Base-by-base conservation (phyloP, 768 basidiomycete species). In the Psilocybe azurescens region DNA sequence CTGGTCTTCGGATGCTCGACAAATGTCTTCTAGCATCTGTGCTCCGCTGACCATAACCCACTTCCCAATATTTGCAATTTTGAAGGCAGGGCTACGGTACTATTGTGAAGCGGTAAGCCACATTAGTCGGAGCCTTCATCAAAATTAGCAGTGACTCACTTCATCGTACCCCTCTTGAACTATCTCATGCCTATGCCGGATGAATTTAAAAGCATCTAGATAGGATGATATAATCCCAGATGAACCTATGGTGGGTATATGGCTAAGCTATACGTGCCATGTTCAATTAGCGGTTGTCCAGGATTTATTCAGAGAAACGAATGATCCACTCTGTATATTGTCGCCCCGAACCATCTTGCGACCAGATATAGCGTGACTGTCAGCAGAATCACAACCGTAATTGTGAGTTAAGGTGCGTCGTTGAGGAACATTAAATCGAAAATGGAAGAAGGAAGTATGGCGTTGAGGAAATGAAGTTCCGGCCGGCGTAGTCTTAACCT, bases 1-100 rank as follows among this genome's bases (percentile, higher is more conserved):
- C n/a, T 62, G 51, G 44, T 62, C 61, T 29, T 47, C 50, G 32
- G 39, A 47, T 13, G 61, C 61, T 38, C 56, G 49, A 20, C 61
- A 49, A 28, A 62, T 58, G 24, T 62, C 61, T 36, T 62, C 61
- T 33, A 62, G 18, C 61, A 62, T 62, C 18, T 62, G 50, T 36
- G 56, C 51, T 11, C 61, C 61, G 32, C 61, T 62, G 32, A 62
- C 44, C 24, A 62, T 62, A 3, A 62, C 61, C 61, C 61, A 62
- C 32, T 51, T 33, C 24, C 55, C 56, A 16, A 62, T 41, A 9
- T 32, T 56, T 8, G 62, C 41, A 2, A 63, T 50, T 36, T 63
- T 63, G 53, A 63, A 63, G 30, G 58, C 54, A 16, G 58, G 24
- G 3, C 58, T 57, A 14, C 56, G 38, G 49, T 63, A 63, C 62